These are phyloP conservation scores for Tuctoria greenei DNA, from an alignment of 176 grass and related monocot genomes.

Conservation along the genomic window DNA sequence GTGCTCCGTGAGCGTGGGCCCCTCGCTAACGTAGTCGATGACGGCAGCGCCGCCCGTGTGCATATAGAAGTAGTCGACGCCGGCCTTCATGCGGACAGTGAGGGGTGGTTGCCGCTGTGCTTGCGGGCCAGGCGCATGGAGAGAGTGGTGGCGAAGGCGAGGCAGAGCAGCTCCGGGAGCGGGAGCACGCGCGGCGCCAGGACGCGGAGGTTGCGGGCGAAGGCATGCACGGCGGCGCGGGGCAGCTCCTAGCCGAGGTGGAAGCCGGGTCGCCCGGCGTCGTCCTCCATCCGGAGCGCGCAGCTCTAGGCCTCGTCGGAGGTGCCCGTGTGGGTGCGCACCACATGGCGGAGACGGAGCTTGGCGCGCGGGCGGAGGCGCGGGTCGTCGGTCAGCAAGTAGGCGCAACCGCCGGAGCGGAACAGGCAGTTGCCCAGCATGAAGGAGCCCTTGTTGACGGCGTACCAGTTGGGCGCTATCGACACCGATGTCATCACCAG, in stretches of 20 bases:
- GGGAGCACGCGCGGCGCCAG: too few relatives aligned
- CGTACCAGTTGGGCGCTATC: slow-evolving; percentile 93
- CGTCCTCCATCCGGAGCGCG: slow-evolving; percentile 83
- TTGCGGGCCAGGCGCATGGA: slow-evolving; percentile 19
- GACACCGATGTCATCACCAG: slow-evolving; percentile 87
- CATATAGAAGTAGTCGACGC: slow-evolving; percentile 79
- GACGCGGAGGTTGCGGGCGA: too few relatives aligned
- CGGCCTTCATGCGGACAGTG: slow-evolving; percentile 58
- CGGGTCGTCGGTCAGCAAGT: slow-evolving; percentile 75
- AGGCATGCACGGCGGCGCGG: too few relatives aligned
- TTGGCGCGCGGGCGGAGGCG: slow-evolving; percentile 33
- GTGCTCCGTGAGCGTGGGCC: slow-evolving; percentile 52
- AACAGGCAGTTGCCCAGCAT: slow-evolving; percentile 97
- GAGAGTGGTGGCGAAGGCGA: slow-evolving; percentile 29
- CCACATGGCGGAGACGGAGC: slow-evolving; percentile 62
- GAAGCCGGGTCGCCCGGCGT: slow-evolving; percentile 61
- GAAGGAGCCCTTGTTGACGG: slow-evolving; percentile 69
- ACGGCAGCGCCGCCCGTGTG: slow-evolving; percentile 81
- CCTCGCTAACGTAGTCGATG: slow-evolving; percentile 76
- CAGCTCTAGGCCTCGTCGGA: slow-evolving; percentile 78
- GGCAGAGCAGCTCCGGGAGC: too few relatives aligned
- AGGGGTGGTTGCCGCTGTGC: background rate
- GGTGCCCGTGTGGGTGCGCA: slow-evolving; percentile 81
- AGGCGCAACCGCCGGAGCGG: slow-evolving; percentile 91
- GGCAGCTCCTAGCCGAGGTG: too few relatives aligned